These are phyloP conservation scores for Aspergillus kassunensis DNA, from an alignment of 495 filamentous ascomycete species.

Conservation along the genomic window DNA sequence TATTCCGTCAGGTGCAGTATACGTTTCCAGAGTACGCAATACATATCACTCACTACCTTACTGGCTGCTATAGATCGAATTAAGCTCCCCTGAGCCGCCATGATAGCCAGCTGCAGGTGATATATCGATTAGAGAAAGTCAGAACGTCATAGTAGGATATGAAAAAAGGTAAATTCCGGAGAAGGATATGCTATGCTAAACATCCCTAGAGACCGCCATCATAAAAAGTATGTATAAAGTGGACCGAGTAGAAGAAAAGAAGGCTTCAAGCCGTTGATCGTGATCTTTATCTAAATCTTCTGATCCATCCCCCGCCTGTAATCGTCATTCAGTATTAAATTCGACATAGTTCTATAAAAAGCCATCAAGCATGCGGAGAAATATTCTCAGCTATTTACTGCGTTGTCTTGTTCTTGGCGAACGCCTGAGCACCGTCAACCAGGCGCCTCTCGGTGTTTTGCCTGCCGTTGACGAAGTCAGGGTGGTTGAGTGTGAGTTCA, in stretches of 20 bases:
- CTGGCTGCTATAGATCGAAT: too few species aligned
- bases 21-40: too few species aligned
- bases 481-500: constrained; percentile 97
- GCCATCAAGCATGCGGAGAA: not conserved
- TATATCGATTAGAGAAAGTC: not conserved
- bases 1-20: too few species aligned
- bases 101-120: too few species aligned
- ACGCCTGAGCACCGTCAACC: constrained; percentile 68
- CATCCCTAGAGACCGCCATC: constrained; percentile 18
- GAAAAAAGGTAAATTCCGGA: too few species aligned
- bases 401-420: constrained; percentile 48
- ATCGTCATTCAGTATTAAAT: constrained; percentile 23
- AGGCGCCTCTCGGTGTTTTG: constrained; percentile 86
- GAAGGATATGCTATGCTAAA: constrained; percentile 16
- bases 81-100: too few species aligned
- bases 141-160: too few species aligned
- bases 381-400: constrained; percentile 19
- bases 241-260: constrained; percentile 1
- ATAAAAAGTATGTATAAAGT: constrained; percentile 11
- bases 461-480: constrained; percentile 94
- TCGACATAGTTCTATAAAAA: constrained; percentile 18
- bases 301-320: not conserved
- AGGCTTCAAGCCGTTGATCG: constrained; percentile 18
- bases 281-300: constrained; percentile 18
- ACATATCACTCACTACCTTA: too few species aligned